A percentile compares a stretch with the other conserved stretches of the same genome.
Conservation (phyloP, 345 rosid genomes). For the Chamaenerion angustifolium region DNA sequence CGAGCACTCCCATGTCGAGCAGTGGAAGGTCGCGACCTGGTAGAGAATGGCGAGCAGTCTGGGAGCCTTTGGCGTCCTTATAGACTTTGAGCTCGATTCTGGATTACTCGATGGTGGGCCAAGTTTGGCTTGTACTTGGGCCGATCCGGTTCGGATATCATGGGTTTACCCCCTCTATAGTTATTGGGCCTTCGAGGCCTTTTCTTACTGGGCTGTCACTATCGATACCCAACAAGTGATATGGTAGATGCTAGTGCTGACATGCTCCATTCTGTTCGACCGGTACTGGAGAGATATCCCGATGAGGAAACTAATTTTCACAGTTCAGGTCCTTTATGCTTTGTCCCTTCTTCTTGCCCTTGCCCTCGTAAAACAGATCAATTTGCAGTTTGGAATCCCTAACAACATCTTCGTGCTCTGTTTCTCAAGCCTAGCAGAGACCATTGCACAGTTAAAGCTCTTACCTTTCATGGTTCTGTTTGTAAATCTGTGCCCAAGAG, state of each 20-base stretch:
- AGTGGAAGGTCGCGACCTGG: too few relatives aligned
- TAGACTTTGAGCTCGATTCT: too few relatives aligned
- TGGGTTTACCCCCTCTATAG: too few relatives aligned
- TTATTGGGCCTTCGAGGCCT: too few relatives aligned
- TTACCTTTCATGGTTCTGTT: conserved; percentile 60
- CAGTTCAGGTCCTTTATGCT: conserved; percentile 46
- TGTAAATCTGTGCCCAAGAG: conserved; percentile 60
- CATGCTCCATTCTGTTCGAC: conserved; percentile 42
- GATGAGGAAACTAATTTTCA: conserved; percentile 49
- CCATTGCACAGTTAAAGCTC: conserved; percentile 65
- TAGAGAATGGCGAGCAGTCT: too few relatives aligned
- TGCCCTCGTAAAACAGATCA: conserved; percentile 51
- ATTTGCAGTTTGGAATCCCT: conserved; percentile 50
- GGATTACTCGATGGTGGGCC: too few relatives aligned
- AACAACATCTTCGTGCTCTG: conserved; percentile 50
- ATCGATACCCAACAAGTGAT: too few relatives aligned
- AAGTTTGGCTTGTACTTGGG: too few relatives aligned
- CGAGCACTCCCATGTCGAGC: too few relatives aligned
- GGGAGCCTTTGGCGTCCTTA: too few relatives aligned
- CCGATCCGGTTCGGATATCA: too few relatives aligned
- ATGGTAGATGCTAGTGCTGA: conserved; percentile 63
- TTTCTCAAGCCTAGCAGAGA: conserved; percentile 72
- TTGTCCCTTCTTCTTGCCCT: conserved; percentile 60
- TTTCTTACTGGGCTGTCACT: too few relatives aligned
- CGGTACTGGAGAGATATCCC: conserved; percentile 48